Evolutionary conservation across 129 eudicot genomes (phyloP), one percentile per base, ranked within the genome.

Genomic region (Helichrysum umbraculigerum): DNA sequence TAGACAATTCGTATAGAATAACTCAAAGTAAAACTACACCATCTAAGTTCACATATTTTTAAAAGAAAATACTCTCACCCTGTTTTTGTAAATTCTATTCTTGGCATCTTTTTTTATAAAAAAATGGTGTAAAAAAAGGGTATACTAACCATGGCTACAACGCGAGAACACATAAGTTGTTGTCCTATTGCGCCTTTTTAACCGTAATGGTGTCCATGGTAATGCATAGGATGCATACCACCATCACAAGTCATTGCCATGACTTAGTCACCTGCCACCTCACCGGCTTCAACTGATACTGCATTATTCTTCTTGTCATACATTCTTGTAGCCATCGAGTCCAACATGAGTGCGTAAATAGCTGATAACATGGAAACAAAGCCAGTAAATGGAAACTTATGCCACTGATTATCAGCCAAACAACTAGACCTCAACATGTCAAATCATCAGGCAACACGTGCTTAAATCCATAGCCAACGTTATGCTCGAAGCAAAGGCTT

Each of bases 391-490:
- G 77, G 77, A 11, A 73, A 59, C 58, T 73, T 58, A 19, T 73
- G 77, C 77, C 77, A 73, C 1, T 68, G 77, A 39, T 73, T 73
- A 39, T 73, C 77, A 15, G 25, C 35, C 37, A 59, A 58, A 47
- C 77, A 59, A 73, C 77, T 73, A 0, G 77, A 73, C n/a, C 68
- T 73, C 68, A 73, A 73, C 77, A 73, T 73, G 57, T 73, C 77
- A 4, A 73, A 58, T 68, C 59, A 21, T 73, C 58, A 15, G 77
- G 68, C 56, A 73, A 73, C 56, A 73, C 77, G 15, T 73, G 77
- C 68, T 58, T 73, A 58, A 73, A 58, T 57, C 68, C 77, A 7
- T 73, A 34, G 77, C 77, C 68, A 73, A 72, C 20, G 58, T 73
- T 19, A 73, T 73, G 22, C 68, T 67, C 6, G 77, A 73, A 21